phyloP scores from a whole-genome alignment of 2,329 filamentous ascomycete genomes.

The Tricladium varicosporioides region DNA sequence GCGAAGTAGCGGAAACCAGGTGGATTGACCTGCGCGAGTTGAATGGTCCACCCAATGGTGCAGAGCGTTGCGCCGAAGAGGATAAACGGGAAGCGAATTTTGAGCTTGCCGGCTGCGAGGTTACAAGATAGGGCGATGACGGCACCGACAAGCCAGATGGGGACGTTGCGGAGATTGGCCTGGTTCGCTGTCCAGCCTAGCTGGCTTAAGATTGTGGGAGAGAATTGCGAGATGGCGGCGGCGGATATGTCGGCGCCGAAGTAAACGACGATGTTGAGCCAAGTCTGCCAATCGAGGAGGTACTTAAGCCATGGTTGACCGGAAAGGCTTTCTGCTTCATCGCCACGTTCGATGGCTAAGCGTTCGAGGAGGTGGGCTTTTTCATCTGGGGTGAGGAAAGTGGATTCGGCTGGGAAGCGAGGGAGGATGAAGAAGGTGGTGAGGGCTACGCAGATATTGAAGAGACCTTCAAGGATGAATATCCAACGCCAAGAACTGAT shows the following conservation, averaged over 20 bases:
- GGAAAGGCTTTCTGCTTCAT: neutral
- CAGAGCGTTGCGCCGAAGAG: constrained; percentile 17
- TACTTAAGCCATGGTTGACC: neutral
- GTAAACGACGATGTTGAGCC: constrained; percentile 45
- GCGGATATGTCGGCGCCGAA: constrained; percentile 55
- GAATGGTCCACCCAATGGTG: constrained; percentile 19
- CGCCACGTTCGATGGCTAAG: neutral
- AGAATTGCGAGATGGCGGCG: constrained; percentile 35
- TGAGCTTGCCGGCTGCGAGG: constrained; percentile 12
- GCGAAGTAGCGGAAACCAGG: constrained; percentile 1
- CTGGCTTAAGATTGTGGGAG: constrained; percentile 22
- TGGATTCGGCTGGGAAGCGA: neutral
- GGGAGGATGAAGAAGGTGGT: constrained; percentile 18
- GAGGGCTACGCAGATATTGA: constrained; percentile 47
- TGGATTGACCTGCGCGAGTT: neutral
- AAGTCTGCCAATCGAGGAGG: constrained; percentile 1
- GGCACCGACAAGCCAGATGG: constrained; percentile 14
- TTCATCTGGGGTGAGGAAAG: neutral
- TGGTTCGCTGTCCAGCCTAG: constrained; percentile 2
- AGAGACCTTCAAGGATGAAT: constrained; percentile 64
- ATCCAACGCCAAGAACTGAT: constrained; percentile 72
- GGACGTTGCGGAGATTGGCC: neutral
- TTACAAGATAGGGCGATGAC: constrained; percentile 1
- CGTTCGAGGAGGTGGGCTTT: neutral
- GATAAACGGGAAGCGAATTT: constrained; percentile 21